Evolutionary conservation across 768 basidiomycete genomes (phyloP), one percentile per base, ranked within the genome.

Genomic region (Solioccasus polychromus): DNA sequence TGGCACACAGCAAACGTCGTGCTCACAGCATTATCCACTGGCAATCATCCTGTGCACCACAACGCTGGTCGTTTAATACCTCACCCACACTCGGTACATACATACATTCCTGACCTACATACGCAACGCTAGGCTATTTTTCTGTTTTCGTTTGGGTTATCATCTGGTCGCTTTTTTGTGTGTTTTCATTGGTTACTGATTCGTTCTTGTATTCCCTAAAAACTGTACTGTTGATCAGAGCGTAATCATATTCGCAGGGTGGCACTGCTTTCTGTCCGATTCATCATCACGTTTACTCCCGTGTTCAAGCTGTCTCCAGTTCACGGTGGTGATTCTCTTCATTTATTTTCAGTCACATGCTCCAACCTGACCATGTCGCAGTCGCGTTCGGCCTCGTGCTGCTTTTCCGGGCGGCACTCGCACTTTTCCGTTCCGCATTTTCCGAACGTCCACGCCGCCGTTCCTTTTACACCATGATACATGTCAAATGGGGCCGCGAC

Each of bases 401-500:
- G 66, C 22, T 55, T 39, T 53, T 68, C 39, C 56, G 63, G 47
- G 63, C 53, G 36, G 39, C 37, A 5, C 20, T 59, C 44, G 54
- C 59, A 48, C 52, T 66, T 42, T 5, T 54, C 14, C 42, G 40
- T 17, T 32, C 51, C 44, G 36, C 50, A 26, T 34, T 57, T 26
- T 37, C 44, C 30, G 23, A 23, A 11, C 58, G 48, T 19, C 44
- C 38, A 17, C 47, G 47, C 15, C 58, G 48, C 19, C 39, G 37
- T 20, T 49, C 49, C 14, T 51, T 55, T 23, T 19, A 52, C 47
- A 63, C 68, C 60, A 73, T 68, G 63, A 57, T 75, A 25, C 59
- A 62, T 50, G 71, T 77, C 46, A 79, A 78, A 59, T 78, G 76
- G 76, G 73, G 64, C 17, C 67, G 71, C 41, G 76, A 78, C 51